Evolutionary conservation across 805 yeast genomes (phyloP), one percentile per base, ranked within the genome.

Genomic region (Saccharomycopsis fermentans): DNA sequence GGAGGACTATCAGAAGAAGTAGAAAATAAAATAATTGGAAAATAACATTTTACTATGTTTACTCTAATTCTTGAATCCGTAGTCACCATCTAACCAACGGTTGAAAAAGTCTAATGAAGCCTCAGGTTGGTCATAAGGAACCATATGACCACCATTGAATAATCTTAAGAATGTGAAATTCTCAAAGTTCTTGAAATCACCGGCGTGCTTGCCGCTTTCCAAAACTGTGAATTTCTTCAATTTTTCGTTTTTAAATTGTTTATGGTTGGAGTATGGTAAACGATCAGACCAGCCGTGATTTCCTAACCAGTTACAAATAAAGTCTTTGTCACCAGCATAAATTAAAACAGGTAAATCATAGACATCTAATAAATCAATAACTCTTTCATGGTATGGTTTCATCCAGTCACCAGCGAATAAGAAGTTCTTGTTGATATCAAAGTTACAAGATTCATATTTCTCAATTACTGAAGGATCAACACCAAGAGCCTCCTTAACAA

Each of bases 261-360:
- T 75, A 35, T 76, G 73, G 47, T 83, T 80, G 39, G 78, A 71
- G 92, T 94, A 88, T 62, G 77, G 80, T 62, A 88, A 74, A 62
- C 71, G 76, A 68, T 86, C 78, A 16, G 90, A 74, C 94, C 96
- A 89, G 14, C 87, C 94, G 64, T 81, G 81, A 73, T 89, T 87
- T 64, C 96, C 97, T 63, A 90, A 77, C 94, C 96, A 90, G 75
- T 90, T 90, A 73, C 96, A 90, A 68, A 90, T 89, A 71, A 80
- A 90, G 71, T 90, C 97, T 72, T 90, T 87, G 70, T 90, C 96
- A 68, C 97, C 97, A n/a, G 96, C 96, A 66, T 90, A 90, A 62
- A 89, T 81, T 67, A 90, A 78, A 4, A 90, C 91, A 19, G 96
- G 96, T 53, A 89, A 68, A 27, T 81, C 57, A 51, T 59, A 52